Conservation (phyloP, 371 early-diverging fungal genomes). For the Circinella minor region DNA sequence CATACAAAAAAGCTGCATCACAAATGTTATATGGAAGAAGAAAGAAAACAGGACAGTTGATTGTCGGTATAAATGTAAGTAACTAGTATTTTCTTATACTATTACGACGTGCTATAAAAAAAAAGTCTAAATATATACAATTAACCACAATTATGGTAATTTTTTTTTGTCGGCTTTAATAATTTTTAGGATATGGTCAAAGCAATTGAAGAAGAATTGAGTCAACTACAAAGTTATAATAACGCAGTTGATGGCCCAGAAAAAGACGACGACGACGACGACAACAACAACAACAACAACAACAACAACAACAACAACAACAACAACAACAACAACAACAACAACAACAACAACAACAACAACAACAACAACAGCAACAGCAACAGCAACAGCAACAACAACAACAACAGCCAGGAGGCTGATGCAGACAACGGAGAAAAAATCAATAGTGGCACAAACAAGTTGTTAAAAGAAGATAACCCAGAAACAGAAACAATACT, state of each 20-base stretch:
- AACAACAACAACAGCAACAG: no score
- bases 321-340: no score
- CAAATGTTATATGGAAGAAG: constrained; percentile 5
- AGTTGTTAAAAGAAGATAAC: neutral
- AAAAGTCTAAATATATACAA: neutral
- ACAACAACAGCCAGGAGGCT: neutral
- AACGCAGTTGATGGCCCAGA: no score
- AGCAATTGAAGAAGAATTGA: constrained; percentile 12
- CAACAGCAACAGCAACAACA: neutral
- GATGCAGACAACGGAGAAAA: neutral
- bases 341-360: neutral
- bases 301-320: neutral
- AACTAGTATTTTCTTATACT: no score
- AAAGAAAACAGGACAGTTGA: neutral
- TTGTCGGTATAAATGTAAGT: constrained; percentile 11
- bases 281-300: no score
- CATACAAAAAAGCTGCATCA: constrained; percentile 13
- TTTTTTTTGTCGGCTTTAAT: no score
- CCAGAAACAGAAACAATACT: neutral
- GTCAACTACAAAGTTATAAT: neutral
- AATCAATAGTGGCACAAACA: neutral
- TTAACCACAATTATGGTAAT: no score
- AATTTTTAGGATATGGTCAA: constrained; percentile 11
- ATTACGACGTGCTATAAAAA: neutral
- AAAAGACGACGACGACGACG: no score